Evolutionary conservation across 257 asterid genomes (phyloP), one percentile per base, ranked within the genome.

Genomic region (Eucommia ulmoides): DNA sequence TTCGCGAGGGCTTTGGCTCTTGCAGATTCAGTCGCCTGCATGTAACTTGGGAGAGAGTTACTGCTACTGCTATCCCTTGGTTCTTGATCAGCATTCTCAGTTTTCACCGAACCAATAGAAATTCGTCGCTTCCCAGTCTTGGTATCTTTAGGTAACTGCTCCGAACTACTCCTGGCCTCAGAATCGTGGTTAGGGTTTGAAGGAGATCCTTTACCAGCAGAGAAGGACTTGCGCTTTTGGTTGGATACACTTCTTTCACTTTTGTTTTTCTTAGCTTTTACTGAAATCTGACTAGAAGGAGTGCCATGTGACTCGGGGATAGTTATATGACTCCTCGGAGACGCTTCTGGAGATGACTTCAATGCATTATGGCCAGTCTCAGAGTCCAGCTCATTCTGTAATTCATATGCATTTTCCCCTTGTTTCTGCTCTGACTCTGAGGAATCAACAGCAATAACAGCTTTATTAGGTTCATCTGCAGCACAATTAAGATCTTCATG

Each of bases 21-120:
- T 54, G 99, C 99, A 58, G 99, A 86, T 65, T 91, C 78, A 42
- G 99, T 91, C 2, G 99, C 94, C 66, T 91, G 99, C 99, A 91
- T 91, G 71, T 91, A 91, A 63, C 94, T 81, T 3, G 99, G 99
- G 48, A 91, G 74, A 54, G 93, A 52, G 58, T 52, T 80, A 55
- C 89, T 78, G 74, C 74, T 74, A 51, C 73, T 76, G 59, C 79
- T 81, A 56, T 91, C 93, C 71, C 88, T 75, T 23, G 88, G 79
- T 57, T 79, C 99, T 67, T 86, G 96, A 67, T 86, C 94, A 53
- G 53, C 70, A 0, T 72, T 69, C 54, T 74, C 86, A 16, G 73
- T 52, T 56, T 69, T 83, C 25, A 75, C 71, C 41, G 92, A 73
- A 52, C 85, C 85, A 56, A 78, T 55, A n/a, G 96, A 85, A 74